Conservation (phyloP, 139 green algal species). For the Bryopsis sp. region DNA sequence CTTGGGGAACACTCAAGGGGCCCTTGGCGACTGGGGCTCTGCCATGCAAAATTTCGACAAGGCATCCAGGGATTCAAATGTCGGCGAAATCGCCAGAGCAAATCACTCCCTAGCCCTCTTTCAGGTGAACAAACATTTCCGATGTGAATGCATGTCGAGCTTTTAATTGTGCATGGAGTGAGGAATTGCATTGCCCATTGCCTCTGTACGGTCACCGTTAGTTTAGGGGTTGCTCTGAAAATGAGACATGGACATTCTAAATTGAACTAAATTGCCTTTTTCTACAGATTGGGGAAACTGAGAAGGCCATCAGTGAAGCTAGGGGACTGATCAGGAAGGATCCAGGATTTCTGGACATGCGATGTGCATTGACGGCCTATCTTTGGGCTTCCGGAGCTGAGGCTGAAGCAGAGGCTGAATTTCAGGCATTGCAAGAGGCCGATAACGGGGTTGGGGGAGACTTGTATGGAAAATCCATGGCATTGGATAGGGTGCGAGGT, state of each 20-base stretch:
- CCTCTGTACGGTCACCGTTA: background rate
- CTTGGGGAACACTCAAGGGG: constrained; percentile 25
- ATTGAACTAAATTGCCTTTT: no score
- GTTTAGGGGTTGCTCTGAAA: background rate
- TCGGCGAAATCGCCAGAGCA: constrained; percentile 21
- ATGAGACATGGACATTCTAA: no score
- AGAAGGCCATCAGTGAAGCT: constrained; percentile 17
- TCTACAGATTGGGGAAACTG: constrained; percentile 9
- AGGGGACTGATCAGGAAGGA: constrained; percentile 25
- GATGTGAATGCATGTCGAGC: no score
- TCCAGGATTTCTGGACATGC: constrained; percentile 39
- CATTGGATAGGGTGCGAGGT: constrained; percentile 11
- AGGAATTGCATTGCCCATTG: no score
- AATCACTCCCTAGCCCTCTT: constrained; percentile 11
- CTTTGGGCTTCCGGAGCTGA: constrained; percentile 29
- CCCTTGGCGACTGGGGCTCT: constrained; percentile 20
- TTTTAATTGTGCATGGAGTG: no score
- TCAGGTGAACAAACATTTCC: background rate
- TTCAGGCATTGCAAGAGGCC: constrained; percentile 35
- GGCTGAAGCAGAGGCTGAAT: constrained; percentile 36
- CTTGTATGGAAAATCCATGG: background rate
- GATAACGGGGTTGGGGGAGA: constrained; percentile 15
- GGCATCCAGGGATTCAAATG: constrained; percentile 14
- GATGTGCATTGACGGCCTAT: constrained; percentile 32
- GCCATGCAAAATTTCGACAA: constrained; percentile 22